These are phyloP conservation scores for Linnemannia hyalina DNA, from an alignment of 192 early-diverging fungal genomes.

Conservation along the genomic window DNA sequence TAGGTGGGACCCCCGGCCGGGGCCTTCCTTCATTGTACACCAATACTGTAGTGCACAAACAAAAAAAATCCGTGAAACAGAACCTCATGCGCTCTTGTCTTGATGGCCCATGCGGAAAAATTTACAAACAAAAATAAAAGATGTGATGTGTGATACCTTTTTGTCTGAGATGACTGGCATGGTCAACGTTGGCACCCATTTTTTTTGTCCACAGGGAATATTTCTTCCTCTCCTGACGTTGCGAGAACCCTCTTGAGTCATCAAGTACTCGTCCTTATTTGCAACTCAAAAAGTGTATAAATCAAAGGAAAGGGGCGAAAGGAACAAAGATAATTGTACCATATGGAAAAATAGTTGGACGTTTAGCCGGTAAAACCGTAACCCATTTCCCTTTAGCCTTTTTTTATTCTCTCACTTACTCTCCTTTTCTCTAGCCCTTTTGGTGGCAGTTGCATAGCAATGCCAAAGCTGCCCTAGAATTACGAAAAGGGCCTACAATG, in stretches of 20 bases:
- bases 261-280: too few species aligned
- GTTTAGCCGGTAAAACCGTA: neutral
- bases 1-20: too few species aligned
- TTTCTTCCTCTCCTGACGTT: too few species aligned
- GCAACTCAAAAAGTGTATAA: too few species aligned
- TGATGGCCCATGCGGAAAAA: neutral
- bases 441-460: neutral
- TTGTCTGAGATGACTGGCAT: too few species aligned
- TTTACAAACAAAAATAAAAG: neutral
- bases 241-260: too few species aligned
- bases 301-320: neutral
- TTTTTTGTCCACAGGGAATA: too few species aligned
- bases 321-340: neutral
- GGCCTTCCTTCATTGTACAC: too few species aligned
- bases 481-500: too few species aligned
- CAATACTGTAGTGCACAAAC: neutral
- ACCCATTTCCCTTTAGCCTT: neutral
- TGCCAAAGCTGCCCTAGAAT: too few species aligned
- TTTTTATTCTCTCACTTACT: neutral
- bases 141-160: too few species aligned
- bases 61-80: neutral
- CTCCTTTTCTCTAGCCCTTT: neutral
- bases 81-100: neutral
- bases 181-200: too few species aligned
- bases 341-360: neutral